phyloP scores from a whole-genome alignment of 257 asterid genomes.

The Solanum pinnatisectum region DNA sequence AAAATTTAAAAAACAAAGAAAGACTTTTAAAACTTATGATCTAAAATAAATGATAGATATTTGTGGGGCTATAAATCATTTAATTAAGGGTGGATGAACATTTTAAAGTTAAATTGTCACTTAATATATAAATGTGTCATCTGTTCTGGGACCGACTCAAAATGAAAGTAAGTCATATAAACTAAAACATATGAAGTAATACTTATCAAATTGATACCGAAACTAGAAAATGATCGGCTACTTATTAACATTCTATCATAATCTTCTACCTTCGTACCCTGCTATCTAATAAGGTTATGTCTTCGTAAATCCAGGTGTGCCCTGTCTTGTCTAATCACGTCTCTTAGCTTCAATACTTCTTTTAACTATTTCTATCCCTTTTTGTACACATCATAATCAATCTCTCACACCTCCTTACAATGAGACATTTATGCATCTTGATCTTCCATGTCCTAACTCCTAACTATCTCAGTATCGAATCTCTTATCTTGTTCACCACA shows the following conservation, averaged over 20 bases:
- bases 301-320: rapidly evolving
- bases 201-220: too few species aligned
- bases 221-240: not conserved
- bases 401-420: not conserved
- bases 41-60: too few species aligned
- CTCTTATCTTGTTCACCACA: not conserved
- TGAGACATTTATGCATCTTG: not conserved
- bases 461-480: not conserved
- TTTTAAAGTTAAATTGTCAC: too few species aligned
- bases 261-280: not conserved
- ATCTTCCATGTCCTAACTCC: not conserved
- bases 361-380: not conserved
- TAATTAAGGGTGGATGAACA: too few species aligned
- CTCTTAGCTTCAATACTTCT: not conserved
- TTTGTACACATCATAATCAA: not conserved
- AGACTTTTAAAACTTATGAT: rapidly evolving
- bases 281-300: not conserved
- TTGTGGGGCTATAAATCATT: rapidly evolving
- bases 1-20: too few species aligned
- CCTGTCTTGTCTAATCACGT: not conserved
- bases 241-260: not conserved
- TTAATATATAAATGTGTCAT: too few species aligned
- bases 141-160: rapidly evolving
- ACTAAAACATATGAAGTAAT: too few species aligned
- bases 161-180: too few species aligned